Conservation (phyloP, 2,329 filamentous ascomycete genomes). For the Xenoacremonium recifei region DNA sequence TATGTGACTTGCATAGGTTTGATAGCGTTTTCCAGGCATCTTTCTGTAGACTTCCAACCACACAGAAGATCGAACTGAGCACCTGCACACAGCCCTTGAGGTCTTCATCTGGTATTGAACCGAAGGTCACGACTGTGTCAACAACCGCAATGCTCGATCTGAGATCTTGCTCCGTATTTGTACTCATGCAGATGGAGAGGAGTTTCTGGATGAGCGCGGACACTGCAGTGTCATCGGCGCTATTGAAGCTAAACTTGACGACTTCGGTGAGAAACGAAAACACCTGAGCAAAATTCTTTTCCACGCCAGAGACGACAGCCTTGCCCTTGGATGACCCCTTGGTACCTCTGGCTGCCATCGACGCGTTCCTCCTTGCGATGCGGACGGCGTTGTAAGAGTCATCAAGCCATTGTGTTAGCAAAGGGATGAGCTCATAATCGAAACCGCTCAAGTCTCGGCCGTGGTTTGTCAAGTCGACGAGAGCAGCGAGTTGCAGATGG, state of each 20-base stretch:
- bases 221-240: slow-evolving; percentile 62
- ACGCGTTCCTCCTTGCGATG: slow-evolving; percentile 48
- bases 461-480: slow-evolving; percentile 59
- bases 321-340: slow-evolving; percentile 36
- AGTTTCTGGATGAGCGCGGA: slow-evolving; percentile 60
- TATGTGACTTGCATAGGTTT: slow-evolving; percentile 71
- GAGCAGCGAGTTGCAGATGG: slow-evolving; percentile 61
- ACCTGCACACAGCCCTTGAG: slow-evolving; percentile 67
- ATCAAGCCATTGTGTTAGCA: slow-evolving; percentile 61
- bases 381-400: slow-evolving; percentile 54
- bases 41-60: slow-evolving; percentile 60
- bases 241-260: slow-evolving; percentile 74
- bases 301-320: slow-evolving; percentile 47
- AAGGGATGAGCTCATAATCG: slow-evolving; percentile 63
- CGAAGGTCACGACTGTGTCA: slow-evolving; percentile 70
- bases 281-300: slow-evolving; percentile 61
- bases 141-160: slow-evolving; percentile 66
- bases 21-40: slow-evolving; percentile 68
- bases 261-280: slow-evolving; percentile 66
- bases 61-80: slow-evolving; percentile 68
- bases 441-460: slow-evolving; percentile 65
- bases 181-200: slow-evolving; percentile 66
- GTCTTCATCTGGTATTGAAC: slow-evolving; percentile 62
- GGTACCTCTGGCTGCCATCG: slow-evolving; percentile 34
- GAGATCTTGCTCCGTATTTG: slow-evolving; percentile 63